Base-by-base conservation (phyloP, 345 rosid species). In the Dimocarpus longan region DNA sequence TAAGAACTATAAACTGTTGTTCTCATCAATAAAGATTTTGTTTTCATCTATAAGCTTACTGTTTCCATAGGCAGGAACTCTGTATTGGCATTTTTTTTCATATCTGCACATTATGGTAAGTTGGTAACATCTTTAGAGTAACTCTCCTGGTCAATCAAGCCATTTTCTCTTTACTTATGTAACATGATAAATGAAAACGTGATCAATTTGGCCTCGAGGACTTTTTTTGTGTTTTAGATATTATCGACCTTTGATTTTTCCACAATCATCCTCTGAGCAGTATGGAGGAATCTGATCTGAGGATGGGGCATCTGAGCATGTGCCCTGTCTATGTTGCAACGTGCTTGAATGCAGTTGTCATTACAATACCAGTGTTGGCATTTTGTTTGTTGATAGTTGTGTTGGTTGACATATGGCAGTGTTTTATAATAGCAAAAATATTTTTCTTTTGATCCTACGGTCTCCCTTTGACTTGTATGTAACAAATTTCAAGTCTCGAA, bases 231-330 rank as follows among this genome's bases (percentile, higher is more conserved):
- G 18, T 60, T n/a, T 1, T 9, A 66, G 15, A 11, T 39, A 37
- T 46, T 46, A 46, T 46, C 8, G 18, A 5, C 10, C 0, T 32
- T 13, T 26, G 69, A n/a, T 68, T 42, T 11, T 42, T 10, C 26
- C 24, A 42, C 71, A 3, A 21, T 68, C 54, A n/a, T 43, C 43
- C 72, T 21, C 72, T 21, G 26, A n/a, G 32, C 32, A 40, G 71
- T 43, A 43, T 5, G 32, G 50, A 43, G 72, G 72, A 43, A 68
- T 68, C 72, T 21, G 65, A 60, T 21, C 60, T 16, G 60, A 54
- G 60, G 19, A 54, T 54, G 60, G 60, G 60, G 60, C 60, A 54
- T 54, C 1, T 7, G 70, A 40, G 22, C 48, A 8, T 67, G 46
- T 39, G 50, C 13, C 46, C 12, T 39, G 22, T 39, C 26, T 6